A percentile compares a stretch with the other conserved stretches of the same genome.
Evolutionary conservation across 495 filamentous ascomycete species (phyloP).

Genomic region (Penicillium cinerascens): DNA sequence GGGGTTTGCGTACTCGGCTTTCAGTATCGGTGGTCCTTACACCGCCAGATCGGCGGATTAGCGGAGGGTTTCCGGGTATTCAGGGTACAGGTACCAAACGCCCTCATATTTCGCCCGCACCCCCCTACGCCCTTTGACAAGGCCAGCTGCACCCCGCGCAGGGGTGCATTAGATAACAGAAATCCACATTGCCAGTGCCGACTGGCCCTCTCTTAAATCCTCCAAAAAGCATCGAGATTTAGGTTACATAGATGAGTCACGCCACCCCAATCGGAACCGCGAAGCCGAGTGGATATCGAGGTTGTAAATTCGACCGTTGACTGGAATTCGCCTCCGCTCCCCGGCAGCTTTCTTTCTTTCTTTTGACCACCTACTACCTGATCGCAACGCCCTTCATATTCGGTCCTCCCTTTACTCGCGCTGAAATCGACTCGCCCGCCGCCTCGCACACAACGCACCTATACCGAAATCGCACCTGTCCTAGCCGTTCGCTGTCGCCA

Average conservation of each 20-base stretch:
- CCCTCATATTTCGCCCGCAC: conserved; percentile 2
- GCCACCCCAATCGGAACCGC: conserved; percentile 7
- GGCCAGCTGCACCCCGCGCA: background rate
- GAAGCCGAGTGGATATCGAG: conserved; percentile 16
- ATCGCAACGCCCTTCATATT: background rate
- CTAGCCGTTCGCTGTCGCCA: conserved; percentile 10
- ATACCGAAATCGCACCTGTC: conserved; percentile 4
- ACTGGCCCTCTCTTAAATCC: conserved; percentile 2
- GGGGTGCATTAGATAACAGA: conserved; percentile 35
- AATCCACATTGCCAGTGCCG: conserved; percentile 7
- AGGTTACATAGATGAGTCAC: conserved; percentile 23
- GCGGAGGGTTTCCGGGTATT: background rate
- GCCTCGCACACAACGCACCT: conserved; percentile 4
- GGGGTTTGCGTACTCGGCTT: conserved; percentile 12
- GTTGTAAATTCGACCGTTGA: conserved; percentile 13
- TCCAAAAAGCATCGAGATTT: conserved; percentile 7
- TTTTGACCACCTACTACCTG: background rate
- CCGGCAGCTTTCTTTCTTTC: conserved; percentile 4
- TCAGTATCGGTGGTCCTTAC: conserved; percentile 6
- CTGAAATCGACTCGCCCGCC: background rate
- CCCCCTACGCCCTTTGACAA: conserved; percentile 18
- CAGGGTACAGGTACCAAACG: background rate
- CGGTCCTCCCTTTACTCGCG: background rate
- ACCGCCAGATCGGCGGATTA: background rate
- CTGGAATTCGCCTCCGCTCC: conserved; percentile 14